Base-by-base conservation (phyloP, 2,329 filamentous ascomycete genomes). In the Leptographium lundbergii region DNA sequence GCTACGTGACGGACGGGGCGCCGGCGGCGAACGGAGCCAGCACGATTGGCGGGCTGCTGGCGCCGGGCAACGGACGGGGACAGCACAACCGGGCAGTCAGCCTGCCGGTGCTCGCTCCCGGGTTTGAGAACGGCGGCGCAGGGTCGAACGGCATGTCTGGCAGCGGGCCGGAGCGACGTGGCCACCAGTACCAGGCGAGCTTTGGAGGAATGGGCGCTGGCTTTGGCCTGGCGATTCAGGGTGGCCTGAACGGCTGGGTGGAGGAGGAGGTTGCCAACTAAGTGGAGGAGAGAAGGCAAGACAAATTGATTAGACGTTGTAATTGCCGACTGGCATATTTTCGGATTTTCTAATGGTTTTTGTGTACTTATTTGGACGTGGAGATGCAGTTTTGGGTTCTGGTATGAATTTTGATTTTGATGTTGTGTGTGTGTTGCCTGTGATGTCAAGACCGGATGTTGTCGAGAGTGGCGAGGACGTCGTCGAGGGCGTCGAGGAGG, bases 41-140 rank as follows among this genome's bases (percentile, higher is more conserved):
- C 2, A 89, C 85, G 1, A 86, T 91, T 61, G 87, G 87, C 51
- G 87, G 88, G 9, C 81, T 95, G 45, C 79, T 94, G 56, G 87
- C 88, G 3, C 88, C 89, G 2, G 83, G 82, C 57, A 85, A 82
- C 58, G 70, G 74, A 17, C 78, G 83, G 39, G 75, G 79, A 36
- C 81, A 81, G 63, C 83, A 86, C 71, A 92, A 84, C 68, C 86
- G 94, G 45, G 91, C 94, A 39, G 90, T 96, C 61, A 96, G 91
- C 70, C 76, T 99, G 67, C 94, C 94, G 1, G 83, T 81, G 6
- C 78, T 87, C 58, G 83, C 81, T 0, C 81, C 82, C 22, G 81
- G 80, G 19, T 82, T 84, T 58, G 81, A 85, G 70, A 84, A 84
- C 57, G 79, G 80, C 51, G 77, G 76, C 59, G 77, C 73, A 62